Conservation (phyloP, 2,329 filamentous ascomycete species). For the Onygenales sp. region DNA sequence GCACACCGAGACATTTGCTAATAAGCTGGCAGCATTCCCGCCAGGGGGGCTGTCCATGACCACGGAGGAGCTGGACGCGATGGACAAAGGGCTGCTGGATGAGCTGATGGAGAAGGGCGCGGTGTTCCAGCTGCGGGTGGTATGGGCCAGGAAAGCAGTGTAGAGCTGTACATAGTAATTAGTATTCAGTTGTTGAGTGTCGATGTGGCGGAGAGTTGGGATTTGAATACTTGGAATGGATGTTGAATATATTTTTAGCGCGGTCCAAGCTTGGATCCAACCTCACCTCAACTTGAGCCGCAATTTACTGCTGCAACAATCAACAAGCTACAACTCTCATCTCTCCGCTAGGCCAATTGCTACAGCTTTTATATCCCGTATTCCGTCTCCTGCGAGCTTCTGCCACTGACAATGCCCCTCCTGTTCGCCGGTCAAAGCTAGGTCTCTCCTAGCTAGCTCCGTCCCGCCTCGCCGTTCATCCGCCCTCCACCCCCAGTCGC, state of each 20-base stretch:
- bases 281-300: neutral
- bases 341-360: neutral
- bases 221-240: neutral
- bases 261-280: neutral
- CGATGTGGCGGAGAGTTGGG: neutral
- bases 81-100: neutral
- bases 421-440: neutral
- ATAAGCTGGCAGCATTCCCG: neutral
- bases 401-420: neutral
- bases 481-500: neutral
- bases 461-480: neutral
- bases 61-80: too few species aligned
- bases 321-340: neutral
- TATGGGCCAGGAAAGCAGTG: neutral
- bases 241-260: neutral
- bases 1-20: too few species aligned
- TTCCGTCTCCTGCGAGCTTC: neutral
- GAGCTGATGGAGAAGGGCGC: neutral
- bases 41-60: neutral
- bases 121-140: neutral
- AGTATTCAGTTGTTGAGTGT: neutral
- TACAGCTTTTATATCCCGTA: neutral
- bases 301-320: neutral
- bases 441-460: neutral
- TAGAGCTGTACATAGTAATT: too few species aligned